A percentile compares a stretch with the other conserved stretches of the same genome.
phyloP scores from a whole-genome alignment of 2,329 filamentous ascomycete genomes.

The Alternaria arborescens region DNA sequence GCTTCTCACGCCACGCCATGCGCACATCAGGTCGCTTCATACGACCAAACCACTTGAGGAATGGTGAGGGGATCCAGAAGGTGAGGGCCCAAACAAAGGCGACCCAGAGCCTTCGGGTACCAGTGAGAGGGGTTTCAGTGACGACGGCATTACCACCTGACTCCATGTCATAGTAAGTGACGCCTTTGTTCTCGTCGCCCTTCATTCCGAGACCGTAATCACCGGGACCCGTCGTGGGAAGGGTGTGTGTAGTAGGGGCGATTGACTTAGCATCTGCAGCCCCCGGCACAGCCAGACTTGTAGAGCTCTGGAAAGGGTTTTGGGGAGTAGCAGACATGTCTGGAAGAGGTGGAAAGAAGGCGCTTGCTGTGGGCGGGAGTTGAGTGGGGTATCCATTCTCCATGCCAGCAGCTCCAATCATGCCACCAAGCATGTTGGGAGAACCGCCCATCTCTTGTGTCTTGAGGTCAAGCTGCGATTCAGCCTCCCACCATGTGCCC shows the following conservation, averaged over 20 bases:
- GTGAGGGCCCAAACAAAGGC: constrained; percentile 84
- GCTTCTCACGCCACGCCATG: constrained; percentile 96
- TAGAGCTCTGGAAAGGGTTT: constrained; percentile 69
- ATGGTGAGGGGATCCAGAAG: constrained; percentile 91
- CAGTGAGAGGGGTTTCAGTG: constrained; percentile 71
- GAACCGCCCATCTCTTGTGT: constrained; percentile 60
- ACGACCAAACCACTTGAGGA: constrained; percentile 81
- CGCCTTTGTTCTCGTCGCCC: constrained; percentile 70
- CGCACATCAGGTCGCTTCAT: constrained; percentile 98
- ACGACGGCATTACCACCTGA: constrained; percentile 79
- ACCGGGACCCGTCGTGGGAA: constrained; percentile 63
- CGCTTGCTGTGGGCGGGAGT: constrained; percentile 59
- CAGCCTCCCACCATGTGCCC: constrained; percentile 95
- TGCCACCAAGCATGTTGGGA: constrained; percentile 56
- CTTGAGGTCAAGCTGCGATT: constrained; percentile 93
- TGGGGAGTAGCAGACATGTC: constrained; percentile 72
- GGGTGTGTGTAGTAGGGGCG: constrained; percentile 70
- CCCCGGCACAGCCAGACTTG: constrained; percentile 58
- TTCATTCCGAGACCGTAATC: constrained; percentile 91
- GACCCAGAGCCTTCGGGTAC: constrained; percentile 79
- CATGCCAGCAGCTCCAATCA: constrained; percentile 67
- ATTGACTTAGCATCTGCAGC: constrained; percentile 51
- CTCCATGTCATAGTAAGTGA: constrained; percentile 77
- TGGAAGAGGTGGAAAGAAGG: constrained; percentile 71
- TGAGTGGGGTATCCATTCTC: constrained; percentile 77